Base-by-base conservation (phyloP, 1,139 yeast genomes). In the Pneumocystis murina region DNA sequence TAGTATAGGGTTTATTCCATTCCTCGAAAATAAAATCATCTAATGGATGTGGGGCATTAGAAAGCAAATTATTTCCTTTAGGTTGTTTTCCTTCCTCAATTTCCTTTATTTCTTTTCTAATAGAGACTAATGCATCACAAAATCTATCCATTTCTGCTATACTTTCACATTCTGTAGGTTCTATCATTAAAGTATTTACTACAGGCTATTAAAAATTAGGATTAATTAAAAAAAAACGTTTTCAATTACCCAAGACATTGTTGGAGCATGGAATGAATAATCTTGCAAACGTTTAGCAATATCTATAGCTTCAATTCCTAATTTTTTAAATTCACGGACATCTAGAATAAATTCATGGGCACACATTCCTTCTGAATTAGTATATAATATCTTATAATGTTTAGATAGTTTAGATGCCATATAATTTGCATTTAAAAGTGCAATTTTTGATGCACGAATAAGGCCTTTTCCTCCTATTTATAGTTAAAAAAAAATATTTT, bases 241-340 rank as follows among this genome's bases (percentile, higher is more conserved):
- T 14, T 14, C 8, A 8, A 41, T 7, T 41, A 41, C 54, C 87
- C 94, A 92, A 1, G 97, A 92, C 89, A 92, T 85, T 62, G 98
- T 92, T 69, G 98, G 98, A 0, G 97, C 97, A 75, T 92, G 98
- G 84, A 92, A 92, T 1, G 97, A 97, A 73, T 91, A 92, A 76
- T 92, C 98, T 76, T 92, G 97, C 67, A 92, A 81, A 75, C 98
- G 84, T 79, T 92, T 92, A 66, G 98, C 97, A 66, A 92, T 85
- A 74, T 92, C 98, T 71, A 91, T 89, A 35, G 97, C 97, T 75
- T 92, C 97, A 65, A 92, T 78, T 28, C 96, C 96, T 62, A 83
- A 73, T 38, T 81, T 75, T 77, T 91, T 90, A 78, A 86, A 88
- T 62, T 86, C 90, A 74, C 97, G 83, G 68, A 91, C 79, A 75